A percentile compares a stretch with the other conserved stretches of the same genome.
These are phyloP conservation scores for Triangularia verruculosa DNA, from an alignment of 2,329 filamentous ascomycete species.

Conservation along the genomic window DNA sequence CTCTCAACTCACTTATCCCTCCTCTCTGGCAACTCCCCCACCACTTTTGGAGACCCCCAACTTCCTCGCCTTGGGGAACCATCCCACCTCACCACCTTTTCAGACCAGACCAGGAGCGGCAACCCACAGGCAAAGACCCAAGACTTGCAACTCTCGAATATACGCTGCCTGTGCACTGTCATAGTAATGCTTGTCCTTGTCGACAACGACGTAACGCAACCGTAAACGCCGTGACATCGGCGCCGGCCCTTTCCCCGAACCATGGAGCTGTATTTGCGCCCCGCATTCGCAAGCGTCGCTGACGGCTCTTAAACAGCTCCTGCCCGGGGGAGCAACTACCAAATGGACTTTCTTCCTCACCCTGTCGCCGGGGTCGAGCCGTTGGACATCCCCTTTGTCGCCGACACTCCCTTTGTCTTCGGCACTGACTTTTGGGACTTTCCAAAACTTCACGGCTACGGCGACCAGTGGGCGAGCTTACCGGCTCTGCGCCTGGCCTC, in stretches of 20 bases:
- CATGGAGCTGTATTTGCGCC: conserved; percentile 21
- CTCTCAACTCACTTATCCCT: neutral
- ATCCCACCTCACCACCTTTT: neutral
- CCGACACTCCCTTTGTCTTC: conserved; percentile 24
- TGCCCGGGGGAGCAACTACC: neutral
- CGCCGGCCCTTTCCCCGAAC: conserved; percentile 1
- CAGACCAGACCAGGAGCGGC: neutral
- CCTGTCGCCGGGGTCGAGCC: conserved; percentile 23
- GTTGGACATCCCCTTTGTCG: conserved; percentile 26
- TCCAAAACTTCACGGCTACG: conserved; percentile 25
- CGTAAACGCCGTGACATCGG: neutral
- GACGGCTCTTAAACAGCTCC: conserved; percentile 17
- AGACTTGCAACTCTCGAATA: neutral
- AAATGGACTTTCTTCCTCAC: conserved; percentile 27
- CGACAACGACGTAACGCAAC: neutral
- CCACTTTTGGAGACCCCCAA: neutral
- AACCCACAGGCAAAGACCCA: neutral
- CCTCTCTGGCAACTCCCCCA: neutral
- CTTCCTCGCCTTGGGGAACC: neutral
- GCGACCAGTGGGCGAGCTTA: conserved; percentile 25
- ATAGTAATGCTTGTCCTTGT: neutral
- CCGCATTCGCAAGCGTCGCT: conserved; percentile 18
- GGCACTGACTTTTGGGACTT: conserved; percentile 27
- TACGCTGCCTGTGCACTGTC: neutral
- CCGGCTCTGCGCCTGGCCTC: conserved; percentile 23